Conservation (phyloP, 768 basidiomycete genomes). For the Trametes cubensis region DNA sequence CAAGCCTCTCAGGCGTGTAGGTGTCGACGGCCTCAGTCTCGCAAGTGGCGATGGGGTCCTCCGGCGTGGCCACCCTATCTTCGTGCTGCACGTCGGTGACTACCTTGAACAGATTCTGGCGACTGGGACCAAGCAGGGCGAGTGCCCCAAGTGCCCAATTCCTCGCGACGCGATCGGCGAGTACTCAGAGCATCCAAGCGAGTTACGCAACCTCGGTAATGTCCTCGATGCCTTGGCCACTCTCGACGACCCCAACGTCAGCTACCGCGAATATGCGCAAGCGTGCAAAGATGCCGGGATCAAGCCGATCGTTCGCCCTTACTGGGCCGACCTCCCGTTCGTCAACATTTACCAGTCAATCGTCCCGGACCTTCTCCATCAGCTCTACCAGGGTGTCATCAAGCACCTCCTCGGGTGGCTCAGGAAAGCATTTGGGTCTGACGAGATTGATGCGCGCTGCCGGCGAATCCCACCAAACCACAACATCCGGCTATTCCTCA, state of each 20-base stretch:
- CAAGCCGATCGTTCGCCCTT: slow-evolving; percentile 10
- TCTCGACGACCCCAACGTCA: too few relatives aligned
- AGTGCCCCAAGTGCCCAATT: slow-evolving; percentile 18
- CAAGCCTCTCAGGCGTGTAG: slow-evolving; percentile 36
- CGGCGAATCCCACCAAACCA: slow-evolving; percentile 38
- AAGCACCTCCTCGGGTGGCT: slow-evolving; percentile 23
- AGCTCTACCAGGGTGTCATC: slow-evolving; percentile 36
- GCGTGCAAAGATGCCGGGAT: slow-evolving; percentile 21
- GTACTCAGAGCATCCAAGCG: neutral
- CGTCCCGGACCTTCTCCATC: slow-evolving; percentile 22
- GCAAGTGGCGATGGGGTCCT: slow-evolving; percentile 40
- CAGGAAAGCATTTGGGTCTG: slow-evolving; percentile 17
- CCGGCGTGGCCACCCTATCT: slow-evolving; percentile 39
- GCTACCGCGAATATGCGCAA: slow-evolving; percentile 10
- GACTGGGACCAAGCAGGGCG: slow-evolving; percentile 18
- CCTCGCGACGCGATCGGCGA: neutral
- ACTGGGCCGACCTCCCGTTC: slow-evolving; percentile 6
- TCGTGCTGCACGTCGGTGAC: slow-evolving; percentile 28
- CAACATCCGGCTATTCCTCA: slow-evolving; percentile 35
- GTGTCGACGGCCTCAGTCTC: too few relatives aligned
- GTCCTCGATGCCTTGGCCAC: too few relatives aligned
- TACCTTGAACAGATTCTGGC: slow-evolving; percentile 29
- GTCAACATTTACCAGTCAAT: slow-evolving; percentile 20
- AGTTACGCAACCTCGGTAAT: slow-evolving; percentile 1
- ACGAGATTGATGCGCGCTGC: slow-evolving; percentile 2